phyloP scores from a whole-genome alignment of 495 filamentous ascomycete species.

The Staphylotrichum tortipilum region DNA sequence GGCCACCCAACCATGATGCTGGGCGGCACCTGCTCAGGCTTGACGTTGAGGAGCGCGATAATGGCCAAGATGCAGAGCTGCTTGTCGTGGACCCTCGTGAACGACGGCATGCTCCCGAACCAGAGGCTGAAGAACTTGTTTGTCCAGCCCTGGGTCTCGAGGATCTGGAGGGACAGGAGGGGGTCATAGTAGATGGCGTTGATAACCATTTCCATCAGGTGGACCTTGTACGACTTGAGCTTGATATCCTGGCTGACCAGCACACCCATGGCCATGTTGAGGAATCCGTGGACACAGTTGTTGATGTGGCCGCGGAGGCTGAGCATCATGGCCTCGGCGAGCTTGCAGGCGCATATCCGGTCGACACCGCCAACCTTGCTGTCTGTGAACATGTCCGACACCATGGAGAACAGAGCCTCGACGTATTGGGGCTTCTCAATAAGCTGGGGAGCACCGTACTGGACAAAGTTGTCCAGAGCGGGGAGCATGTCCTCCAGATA shows the following conservation, averaged over 20 bases:
- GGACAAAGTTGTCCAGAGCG: conserved; percentile 91
- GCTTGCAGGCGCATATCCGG: conserved; percentile 97
- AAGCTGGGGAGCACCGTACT: conserved; percentile 74
- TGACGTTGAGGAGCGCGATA: conserved; percentile 67
- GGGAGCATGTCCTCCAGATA: conserved; percentile 99
- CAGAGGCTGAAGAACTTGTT: conserved; percentile 98
- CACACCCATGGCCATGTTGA: conserved; percentile 78
- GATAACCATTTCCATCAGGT: conserved; percentile 98
- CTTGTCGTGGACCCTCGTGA: conserved; percentile 94
- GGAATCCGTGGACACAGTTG: conserved; percentile 73
- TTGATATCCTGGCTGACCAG: conserved; percentile 62
- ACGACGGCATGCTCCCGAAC: conserved; percentile 93
- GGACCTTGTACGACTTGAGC: conserved; percentile 84
- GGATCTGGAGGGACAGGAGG: conserved; percentile 64
- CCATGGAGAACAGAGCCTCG: conserved; percentile 77
- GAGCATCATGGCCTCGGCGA: conserved; percentile 93
- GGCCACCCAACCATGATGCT: conserved; percentile 96
- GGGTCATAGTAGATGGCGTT: conserved; percentile 98
- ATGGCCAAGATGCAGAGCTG: conserved; percentile 95
- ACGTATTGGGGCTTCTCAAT: conserved; percentile 78
- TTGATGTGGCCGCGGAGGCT: conserved; percentile 88
- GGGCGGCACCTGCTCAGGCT: conserved; percentile 65
- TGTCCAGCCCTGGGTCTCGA: conserved; percentile 92
- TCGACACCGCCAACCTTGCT: conserved; percentile 91
- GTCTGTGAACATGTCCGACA: conserved; percentile 57